phyloP scores from a whole-genome alignment of 495 filamentous ascomycete species.

The Aspergillus leporis region DNA sequence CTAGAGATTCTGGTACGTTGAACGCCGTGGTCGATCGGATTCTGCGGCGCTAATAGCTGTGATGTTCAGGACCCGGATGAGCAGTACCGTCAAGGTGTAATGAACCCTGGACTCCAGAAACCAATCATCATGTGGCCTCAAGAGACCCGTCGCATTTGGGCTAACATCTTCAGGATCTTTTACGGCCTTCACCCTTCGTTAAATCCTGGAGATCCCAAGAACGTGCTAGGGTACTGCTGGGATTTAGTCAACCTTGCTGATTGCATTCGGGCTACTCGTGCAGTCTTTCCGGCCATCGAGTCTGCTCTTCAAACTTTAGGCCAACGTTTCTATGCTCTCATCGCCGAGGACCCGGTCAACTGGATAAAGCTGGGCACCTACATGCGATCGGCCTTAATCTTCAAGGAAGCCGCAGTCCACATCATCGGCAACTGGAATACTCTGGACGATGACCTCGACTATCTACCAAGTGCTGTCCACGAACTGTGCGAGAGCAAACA shows the following conservation, averaged over 20 bases:
- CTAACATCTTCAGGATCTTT: conserved; percentile 29
- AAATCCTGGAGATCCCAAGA: conserved; percentile 22
- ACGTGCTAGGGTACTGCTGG: conserved; percentile 27
- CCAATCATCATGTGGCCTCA: conserved; percentile 10
- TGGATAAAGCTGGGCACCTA: conserved; percentile 44
- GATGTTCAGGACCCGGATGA: neutral
- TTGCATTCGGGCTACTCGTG: conserved; percentile 28
- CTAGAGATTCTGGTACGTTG: conserved; percentile 17
- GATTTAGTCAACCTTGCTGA: conserved; percentile 44
- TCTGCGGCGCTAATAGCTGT: neutral
- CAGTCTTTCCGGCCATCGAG: conserved; percentile 42
- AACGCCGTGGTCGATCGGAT: neutral
- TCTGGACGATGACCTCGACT: conserved; percentile 16
- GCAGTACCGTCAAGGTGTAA: neutral
- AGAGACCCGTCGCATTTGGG: conserved; percentile 13
- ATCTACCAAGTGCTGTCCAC: conserved; percentile 14
- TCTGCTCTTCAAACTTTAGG: conserved; percentile 39
- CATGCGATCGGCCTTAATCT: conserved; percentile 43
- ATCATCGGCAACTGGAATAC: conserved; percentile 42
- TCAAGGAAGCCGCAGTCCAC: conserved; percentile 51
- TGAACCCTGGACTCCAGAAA: neutral
- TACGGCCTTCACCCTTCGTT: conserved; percentile 36
- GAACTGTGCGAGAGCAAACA: conserved; percentile 29
- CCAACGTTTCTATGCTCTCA: conserved; percentile 38
- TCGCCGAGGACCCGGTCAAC: conserved; percentile 33